Evolutionary conservation across 1,284 basidiomycete genomes (phyloP).

Genomic region (Ceratobasidium sp.): DNA sequence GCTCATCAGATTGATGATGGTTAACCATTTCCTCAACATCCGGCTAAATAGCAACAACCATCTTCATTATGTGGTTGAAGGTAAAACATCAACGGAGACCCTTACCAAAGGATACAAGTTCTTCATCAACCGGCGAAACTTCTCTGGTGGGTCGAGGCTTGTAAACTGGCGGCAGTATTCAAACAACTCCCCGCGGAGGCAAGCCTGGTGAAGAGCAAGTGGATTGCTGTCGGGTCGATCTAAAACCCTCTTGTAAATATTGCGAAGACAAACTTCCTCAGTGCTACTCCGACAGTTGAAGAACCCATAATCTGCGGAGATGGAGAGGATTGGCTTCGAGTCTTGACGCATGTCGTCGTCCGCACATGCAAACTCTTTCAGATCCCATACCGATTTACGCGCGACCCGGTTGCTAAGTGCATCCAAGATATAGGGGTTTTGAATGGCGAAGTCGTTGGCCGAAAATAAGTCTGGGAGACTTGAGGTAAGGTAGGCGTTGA

Average conservation of each 20-base stretch:
- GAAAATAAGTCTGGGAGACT: slow-evolving; percentile 55
- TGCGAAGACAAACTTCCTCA: slow-evolving; percentile 55
- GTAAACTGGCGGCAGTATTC: slow-evolving; percentile 50
- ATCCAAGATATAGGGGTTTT: slow-evolving; percentile 53
- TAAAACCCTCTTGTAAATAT: slow-evolving; percentile 58
- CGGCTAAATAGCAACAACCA: background rate
- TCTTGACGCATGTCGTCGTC: slow-evolving; percentile 38
- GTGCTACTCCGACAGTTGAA: slow-evolving; percentile 55
- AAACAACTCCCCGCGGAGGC: slow-evolving; percentile 57
- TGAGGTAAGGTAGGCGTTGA: slow-evolving; percentile 53
- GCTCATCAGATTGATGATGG: background rate
- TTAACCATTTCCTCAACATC: background rate
- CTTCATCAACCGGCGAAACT: slow-evolving; percentile 31
- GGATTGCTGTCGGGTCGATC: slow-evolving; percentile 52
- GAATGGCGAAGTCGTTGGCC: slow-evolving; percentile 47
- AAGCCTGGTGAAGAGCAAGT: slow-evolving; percentile 59
- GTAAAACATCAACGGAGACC: background rate
- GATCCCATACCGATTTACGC: slow-evolving; percentile 60
- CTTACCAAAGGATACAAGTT: slow-evolving; percentile 11
- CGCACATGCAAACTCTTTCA: slow-evolving; percentile 58
- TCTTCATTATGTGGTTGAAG: background rate
- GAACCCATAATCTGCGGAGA: slow-evolving; percentile 61
- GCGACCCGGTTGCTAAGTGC: slow-evolving; percentile 52
- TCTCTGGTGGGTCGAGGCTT: background rate
- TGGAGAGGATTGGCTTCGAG: slow-evolving; percentile 42